Evolutionary conservation across 2,329 filamentous ascomycete genomes (phyloP), one percentile per base, ranked within the genome.

Genomic region (Penicillium brasilianum): DNA sequence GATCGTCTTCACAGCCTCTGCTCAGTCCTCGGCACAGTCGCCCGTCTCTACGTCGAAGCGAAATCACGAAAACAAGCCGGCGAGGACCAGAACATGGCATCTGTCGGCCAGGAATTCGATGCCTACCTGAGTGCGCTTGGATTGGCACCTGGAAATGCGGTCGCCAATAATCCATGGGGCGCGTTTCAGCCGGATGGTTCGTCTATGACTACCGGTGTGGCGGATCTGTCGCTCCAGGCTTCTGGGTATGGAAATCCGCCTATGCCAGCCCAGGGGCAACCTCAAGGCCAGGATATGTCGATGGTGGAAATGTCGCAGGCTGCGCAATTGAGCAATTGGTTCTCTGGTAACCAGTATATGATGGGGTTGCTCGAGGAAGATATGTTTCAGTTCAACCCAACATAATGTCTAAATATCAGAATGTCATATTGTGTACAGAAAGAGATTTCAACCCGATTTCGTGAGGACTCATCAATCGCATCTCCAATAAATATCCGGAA

Each of bases 361-460:
- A 83, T 90, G 78, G 86, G 85, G 0, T 69, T 90, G 59, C 72
- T 90, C 70, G 88, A 90, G 69, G 85, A 88, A 60, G 87, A 89
- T 66, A 50, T 76, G 25, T 71, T 71, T n/a, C 69, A 73, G 28
- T 71, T 74, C 34, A 69, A 72, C 56, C 66, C 68, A 2, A 61
- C 44, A 16, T 37, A 28, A 56, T 44, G n/a, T n/a, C n/a, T n/a
- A n/a, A n/a, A n/a, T n/a, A n/a, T n/a, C n/a, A n/a, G n/a, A n/a
- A n/a, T n/a, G n/a, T n/a, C n/a, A n/a, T n/a, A n/a, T n/a, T n/a
- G n/a, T 28, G 25, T 28, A 28, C 25, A 28, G 25, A 28, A 28
- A 28, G 25, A 28, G 25, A 28, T 28, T 3, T 3, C 6, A 28
- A 28, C 3, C 3, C 3, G 25, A 28, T 28, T 28, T 28, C 25